Base-by-base conservation (phyloP, 768 basidiomycete genomes). In the Vararia minispora region DNA sequence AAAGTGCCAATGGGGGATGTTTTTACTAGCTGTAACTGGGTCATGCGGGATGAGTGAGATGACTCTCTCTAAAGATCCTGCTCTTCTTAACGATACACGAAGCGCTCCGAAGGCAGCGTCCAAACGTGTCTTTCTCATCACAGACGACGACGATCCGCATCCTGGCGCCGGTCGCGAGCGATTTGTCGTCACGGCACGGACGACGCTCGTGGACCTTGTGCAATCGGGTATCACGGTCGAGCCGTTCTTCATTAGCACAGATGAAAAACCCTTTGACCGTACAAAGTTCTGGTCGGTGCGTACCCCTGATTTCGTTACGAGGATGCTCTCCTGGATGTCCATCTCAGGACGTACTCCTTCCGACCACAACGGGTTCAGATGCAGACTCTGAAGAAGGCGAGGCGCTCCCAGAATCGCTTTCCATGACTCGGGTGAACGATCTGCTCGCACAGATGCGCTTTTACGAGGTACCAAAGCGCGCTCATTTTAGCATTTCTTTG, bases 41-140 rank as follows among this genome's bases (percentile, higher is more conserved):
- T 90, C 14, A 65, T 98, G 37, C 79, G 90, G 17, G 85, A 90
- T 51, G 80, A 84, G 94, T 95, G 43, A 42, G 72, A 23, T 40
- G 17, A 5, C 11, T 16, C 17, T 6, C 6, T 32, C 7, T 18
- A 14, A 8, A 23, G 35, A 2, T 10, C 8, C 12, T 17, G 14
- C 25, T n/a, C 21, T 24, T 31, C n/a, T 34, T 16, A 43, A 35
- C 25, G 8, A 9, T 9, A 8, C 17, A 33, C 33, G 20, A 18
- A 90, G 87, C 9, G 83, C 86, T 6, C 78, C 80, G 16, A 89
- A 91, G 52, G 87, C 79, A 0, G 87, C 89, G 2, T 78, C 82
- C n/a, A 92, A 94, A 54, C 79, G 91, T 5, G 72, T 98, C 1
- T 97, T 97, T 55, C 63, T 94, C 27, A 84, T 99, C 29, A 98